Evolutionary conservation across 805 yeast species (phyloP).

Genomic region (Candida qinlingensis): DNA sequence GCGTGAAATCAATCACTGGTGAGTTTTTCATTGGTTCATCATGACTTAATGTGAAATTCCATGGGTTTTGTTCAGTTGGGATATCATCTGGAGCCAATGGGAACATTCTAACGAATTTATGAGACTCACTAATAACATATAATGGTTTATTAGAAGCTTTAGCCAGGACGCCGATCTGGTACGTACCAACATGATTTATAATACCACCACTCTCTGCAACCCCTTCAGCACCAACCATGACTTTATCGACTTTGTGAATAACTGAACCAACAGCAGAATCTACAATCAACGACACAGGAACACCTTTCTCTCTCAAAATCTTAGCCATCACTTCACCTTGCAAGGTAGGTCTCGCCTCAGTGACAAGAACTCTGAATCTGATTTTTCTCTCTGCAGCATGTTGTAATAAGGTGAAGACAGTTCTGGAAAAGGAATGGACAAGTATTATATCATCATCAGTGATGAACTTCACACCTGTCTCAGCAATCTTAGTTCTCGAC

Average conservation of each 20-base stretch:
- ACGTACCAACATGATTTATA: conserved; percentile 90
- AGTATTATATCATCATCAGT: conserved; percentile 88
- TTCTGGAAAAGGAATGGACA: conserved; percentile 90
- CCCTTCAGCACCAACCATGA: conserved; percentile 97
- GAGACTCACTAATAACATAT: conserved; percentile 91
- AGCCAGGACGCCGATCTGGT: conserved; percentile 90
- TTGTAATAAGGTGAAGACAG: conserved; percentile 68
- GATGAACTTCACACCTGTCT: conserved; percentile 81
- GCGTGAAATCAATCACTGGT: conserved; percentile 85
- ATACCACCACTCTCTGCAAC: conserved; percentile 99
- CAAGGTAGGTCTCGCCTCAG: conserved; percentile 86
- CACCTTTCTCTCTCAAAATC: conserved; percentile 58
- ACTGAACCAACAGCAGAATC: conserved; percentile 94
- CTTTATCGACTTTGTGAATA: conserved; percentile 86
- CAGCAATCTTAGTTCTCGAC: conserved; percentile 82
- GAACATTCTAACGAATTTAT: conserved; percentile 93
- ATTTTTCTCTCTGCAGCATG: conserved; percentile 74
- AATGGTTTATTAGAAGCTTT: conserved; percentile 87
- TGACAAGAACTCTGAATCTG: conserved; percentile 84
- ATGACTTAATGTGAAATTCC: conserved; percentile 37
- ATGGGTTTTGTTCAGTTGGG: conserved; percentile 49
- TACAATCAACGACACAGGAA: conserved; percentile 83
- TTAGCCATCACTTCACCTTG: conserved; percentile 72
- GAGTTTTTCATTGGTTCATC: conserved; percentile 33
- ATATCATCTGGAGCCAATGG: conserved; percentile 92